phyloP scores from a whole-genome alignment of 2,329 filamentous ascomycete genomes.

The Penicillium griseofulvum region DNA sequence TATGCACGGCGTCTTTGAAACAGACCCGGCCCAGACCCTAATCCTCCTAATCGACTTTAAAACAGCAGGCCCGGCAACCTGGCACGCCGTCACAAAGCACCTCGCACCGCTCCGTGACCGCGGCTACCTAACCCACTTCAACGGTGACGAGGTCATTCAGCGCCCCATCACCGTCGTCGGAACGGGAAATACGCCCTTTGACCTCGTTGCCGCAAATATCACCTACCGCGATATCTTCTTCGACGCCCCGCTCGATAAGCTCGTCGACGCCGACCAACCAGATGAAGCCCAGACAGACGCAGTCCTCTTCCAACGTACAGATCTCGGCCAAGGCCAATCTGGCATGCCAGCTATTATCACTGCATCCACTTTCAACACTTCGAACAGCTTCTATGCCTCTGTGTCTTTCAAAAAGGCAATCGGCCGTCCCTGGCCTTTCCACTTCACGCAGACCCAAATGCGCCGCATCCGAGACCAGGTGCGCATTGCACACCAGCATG shows the following conservation, averaged over 20 bases:
- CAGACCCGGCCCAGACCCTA: slow-evolving; percentile 48
- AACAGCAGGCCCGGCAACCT: slow-evolving; percentile 39
- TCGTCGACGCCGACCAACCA: slow-evolving; percentile 24
- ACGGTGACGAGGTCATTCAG: slow-evolving; percentile 43
- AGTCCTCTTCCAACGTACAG: background rate
- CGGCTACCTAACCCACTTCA: slow-evolving; percentile 52
- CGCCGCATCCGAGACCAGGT: slow-evolving; percentile 52
- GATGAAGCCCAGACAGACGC: background rate
- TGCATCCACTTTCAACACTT: slow-evolving; percentile 45
- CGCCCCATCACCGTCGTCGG: slow-evolving; percentile 54
- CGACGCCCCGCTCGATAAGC: slow-evolving; percentile 50
- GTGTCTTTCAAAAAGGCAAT: slow-evolving; percentile 52
- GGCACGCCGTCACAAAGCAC: slow-evolving; percentile 41
- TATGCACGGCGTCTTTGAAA: slow-evolving; percentile 52
- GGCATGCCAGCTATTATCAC: slow-evolving; percentile 37
- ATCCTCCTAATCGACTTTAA: slow-evolving; percentile 56
- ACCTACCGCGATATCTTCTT: slow-evolving; percentile 57
- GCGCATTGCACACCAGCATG: slow-evolving; percentile 49
- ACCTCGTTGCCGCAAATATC: slow-evolving; percentile 46
- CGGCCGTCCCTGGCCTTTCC: slow-evolving; percentile 51
- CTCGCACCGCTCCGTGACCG: slow-evolving; percentile 49
- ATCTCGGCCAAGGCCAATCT: slow-evolving; percentile 47
- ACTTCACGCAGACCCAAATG: slow-evolving; percentile 47
- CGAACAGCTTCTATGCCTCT: slow-evolving; percentile 59
- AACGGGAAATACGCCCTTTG: slow-evolving; percentile 54